Conservation (phyloP, 202 grass and related monocot species). For the Thinopyrum obtusiflorum region DNA sequence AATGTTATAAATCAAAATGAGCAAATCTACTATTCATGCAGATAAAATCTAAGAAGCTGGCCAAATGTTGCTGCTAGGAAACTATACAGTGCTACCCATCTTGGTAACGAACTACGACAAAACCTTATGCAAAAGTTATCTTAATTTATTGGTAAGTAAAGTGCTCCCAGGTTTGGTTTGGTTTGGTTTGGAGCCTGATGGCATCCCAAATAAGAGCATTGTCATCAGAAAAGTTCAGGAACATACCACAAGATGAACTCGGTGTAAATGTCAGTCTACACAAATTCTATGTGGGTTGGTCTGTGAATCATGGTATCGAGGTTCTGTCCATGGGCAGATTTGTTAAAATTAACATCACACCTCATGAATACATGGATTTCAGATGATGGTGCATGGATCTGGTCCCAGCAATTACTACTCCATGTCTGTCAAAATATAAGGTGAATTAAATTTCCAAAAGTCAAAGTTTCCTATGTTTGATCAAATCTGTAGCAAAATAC, state of each 20-base stretch:
- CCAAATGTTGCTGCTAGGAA: conserved; percentile 35
- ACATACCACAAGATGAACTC: conserved; percentile 97
- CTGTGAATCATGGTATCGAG: conserved; percentile 91
- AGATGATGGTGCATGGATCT: conserved; percentile 76
- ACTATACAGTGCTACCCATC: conserved; percentile 40
- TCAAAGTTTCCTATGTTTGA: no score
- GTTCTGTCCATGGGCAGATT: conserved; percentile 62
- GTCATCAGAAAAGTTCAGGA: conserved; percentile 53
- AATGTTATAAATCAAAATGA: conserved; percentile 35
- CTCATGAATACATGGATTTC: conserved; percentile 68
- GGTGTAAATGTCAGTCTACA: conserved; percentile 82
- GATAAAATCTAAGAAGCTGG: conserved; percentile 29
- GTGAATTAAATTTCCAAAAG: no score
- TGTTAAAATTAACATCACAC: conserved; percentile 87
- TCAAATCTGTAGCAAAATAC: no score
- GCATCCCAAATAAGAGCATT: neutral
- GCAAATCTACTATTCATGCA: conserved; percentile 53
- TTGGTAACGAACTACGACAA: neutral
- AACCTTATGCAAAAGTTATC: neutral
- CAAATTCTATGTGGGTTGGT: conserved; percentile 87
- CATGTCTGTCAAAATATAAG: no score
- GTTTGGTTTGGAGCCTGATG: neutral
- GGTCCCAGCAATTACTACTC: conserved; percentile 8
- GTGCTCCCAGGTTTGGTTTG: neutral
- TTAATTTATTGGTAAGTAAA: conserved; percentile 36